Evolutionary conservation across 192 early-diverging fungal species (phyloP), one percentile per base, ranked within the genome.

Genomic region (Chytriomyces confervae): DNA sequence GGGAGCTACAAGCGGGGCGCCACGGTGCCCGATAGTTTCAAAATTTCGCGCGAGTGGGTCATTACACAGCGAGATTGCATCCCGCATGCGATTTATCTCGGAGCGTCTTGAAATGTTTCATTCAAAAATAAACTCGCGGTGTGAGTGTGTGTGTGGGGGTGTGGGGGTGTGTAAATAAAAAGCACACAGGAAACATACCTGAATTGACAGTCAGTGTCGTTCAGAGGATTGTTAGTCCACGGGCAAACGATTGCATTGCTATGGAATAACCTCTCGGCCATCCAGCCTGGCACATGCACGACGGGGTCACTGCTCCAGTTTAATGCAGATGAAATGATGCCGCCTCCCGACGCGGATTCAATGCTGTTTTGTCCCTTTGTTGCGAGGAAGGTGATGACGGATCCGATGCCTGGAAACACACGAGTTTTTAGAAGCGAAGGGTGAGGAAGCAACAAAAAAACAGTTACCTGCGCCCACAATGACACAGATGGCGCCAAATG

Each of bases 121-220:
- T 36, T 36, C 2, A 0, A 36, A 36, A 36, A 36, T 36, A 36
- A 36, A 36, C 36, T 36, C 36, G n/a, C n/a, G n/a, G n/a, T n/a
- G n/a, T n/a, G n/a, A n/a, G n/a, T n/a, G n/a, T n/a, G n/a, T n/a
- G n/a, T n/a, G n/a, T n/a, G n/a, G n/a, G n/a, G n/a, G n/a, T n/a
- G n/a, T n/a, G n/a, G n/a, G n/a, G n/a, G n/a, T n/a, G n/a, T n/a
- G n/a, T n/a, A n/a, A n/a, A n/a, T n/a, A n/a, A n/a, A n/a, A n/a
- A n/a, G n/a, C n/a, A n/a, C n/a, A n/a, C n/a, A n/a, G n/a, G n/a
- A n/a, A n/a, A n/a, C n/a, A n/a, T 36, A 36, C 7, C 69, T 13
- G n/a, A 49, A 70, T 57, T 70, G 69, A 43, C 69, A 70, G 69
- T 70, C 69, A 7, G 47, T 53, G 50, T 70, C 69, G n/a, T 50